Conservation (phyloP, 1,284 basidiomycete species). For the Microbotryum intermedium region DNA sequence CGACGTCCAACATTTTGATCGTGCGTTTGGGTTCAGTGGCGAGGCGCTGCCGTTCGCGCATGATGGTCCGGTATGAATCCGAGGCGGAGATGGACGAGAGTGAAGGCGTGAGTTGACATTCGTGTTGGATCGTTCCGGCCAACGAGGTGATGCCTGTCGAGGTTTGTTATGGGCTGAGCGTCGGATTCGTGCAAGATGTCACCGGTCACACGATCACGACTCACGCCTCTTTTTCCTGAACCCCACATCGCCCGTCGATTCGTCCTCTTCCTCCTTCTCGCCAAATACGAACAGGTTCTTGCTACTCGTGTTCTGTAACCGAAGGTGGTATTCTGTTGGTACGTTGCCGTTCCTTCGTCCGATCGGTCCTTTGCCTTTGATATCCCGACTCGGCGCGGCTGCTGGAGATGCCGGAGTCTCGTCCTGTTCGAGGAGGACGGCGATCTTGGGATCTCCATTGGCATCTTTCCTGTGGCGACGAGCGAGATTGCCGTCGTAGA, state of each 20-base stretch:
- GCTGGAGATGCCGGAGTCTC: not conserved
- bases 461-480: not conserved
- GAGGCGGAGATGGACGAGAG: conserved; percentile 31
- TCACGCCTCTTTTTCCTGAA: conserved; percentile 29
- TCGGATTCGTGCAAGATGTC: not conserved
- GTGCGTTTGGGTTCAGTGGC: conserved; percentile 39
- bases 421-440: conserved; percentile 26
- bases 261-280: conserved; percentile 33
- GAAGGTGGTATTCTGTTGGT: conserved; percentile 33
- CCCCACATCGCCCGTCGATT: conserved; percentile 22
- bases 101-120: conserved; percentile 33
- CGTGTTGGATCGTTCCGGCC: conserved; percentile 34
- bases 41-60: conserved; percentile 39
- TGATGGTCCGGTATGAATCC: conserved; percentile 40
- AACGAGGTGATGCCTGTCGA: conserved; percentile 28
- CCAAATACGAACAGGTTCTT: conserved; percentile 36
- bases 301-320: conserved; percentile 32
- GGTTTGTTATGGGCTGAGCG: not conserved
- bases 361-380: conserved; percentile 15
- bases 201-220: not conserved
- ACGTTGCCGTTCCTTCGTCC: conserved; percentile 9
- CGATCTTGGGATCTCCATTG: conserved; percentile 27
- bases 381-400: not conserved
- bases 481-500: not conserved
- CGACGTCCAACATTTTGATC: conserved; percentile 39